Evolutionary conservation across 2,329 filamentous ascomycete genomes (phyloP).

Genomic region (Fusarium xylarioides): DNA sequence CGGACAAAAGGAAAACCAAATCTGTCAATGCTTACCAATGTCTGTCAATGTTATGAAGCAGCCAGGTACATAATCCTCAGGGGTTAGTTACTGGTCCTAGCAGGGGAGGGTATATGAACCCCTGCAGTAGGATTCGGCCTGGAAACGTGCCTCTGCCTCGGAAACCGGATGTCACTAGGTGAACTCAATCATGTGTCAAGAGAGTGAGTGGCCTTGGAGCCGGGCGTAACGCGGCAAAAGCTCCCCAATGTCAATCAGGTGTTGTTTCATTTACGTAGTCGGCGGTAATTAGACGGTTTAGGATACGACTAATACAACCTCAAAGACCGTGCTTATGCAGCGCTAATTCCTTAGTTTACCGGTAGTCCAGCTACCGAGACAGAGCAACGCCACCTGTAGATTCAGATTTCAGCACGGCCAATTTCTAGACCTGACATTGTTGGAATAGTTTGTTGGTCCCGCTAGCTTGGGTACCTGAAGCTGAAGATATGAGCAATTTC

Average conservation of each 20-base stretch:
- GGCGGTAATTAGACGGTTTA: not conserved
- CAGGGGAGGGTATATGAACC: not conserved
- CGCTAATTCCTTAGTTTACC: not conserved
- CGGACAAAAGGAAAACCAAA: conserved; percentile 1
- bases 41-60: not conserved
- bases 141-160: not conserved
- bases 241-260: not conserved
- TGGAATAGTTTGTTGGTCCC: not conserved
- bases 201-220: not conserved
- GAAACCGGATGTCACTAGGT: not conserved
- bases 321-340: not conserved
- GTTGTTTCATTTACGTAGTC: not conserved
- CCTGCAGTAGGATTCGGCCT: not conserved
- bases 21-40: not conserved
- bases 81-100: not conserved
- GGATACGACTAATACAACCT: not conserved
- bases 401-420: not conserved
- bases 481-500: not conserved
- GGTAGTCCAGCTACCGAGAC: not conserved
- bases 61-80: not conserved
- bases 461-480: not conserved
- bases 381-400: not conserved
- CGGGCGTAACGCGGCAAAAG: conserved; percentile 5
- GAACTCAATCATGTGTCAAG: not conserved
- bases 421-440: not conserved